Evolutionary conservation across 2,329 filamentous ascomycete genomes (phyloP).

Genomic region (Pseudogymnoascus destructans): DNA sequence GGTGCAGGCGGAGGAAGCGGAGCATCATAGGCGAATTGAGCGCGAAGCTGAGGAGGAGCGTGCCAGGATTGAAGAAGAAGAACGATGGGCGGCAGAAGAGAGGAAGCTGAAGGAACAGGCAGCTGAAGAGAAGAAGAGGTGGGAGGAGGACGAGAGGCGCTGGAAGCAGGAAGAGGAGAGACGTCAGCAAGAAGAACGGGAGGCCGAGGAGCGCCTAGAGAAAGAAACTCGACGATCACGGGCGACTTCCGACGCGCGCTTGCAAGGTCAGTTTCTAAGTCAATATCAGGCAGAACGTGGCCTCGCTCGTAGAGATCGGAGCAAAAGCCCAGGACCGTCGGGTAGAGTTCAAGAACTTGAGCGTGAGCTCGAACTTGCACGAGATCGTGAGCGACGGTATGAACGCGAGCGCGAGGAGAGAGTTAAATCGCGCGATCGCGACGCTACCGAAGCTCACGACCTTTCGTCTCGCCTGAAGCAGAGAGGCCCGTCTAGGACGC

Average conservation of each 20-base stretch:
- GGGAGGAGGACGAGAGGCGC: slow-evolving; percentile 63
- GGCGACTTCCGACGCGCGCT: slow-evolving; percentile 48
- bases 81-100: slow-evolving; percentile 53
- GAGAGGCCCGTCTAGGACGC: slow-evolving; percentile 17
- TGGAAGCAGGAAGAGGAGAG: slow-evolving; percentile 69
- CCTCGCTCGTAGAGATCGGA: slow-evolving; percentile 27
- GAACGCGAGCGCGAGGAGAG: slow-evolving; percentile 45
- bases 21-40: slow-evolving; percentile 34
- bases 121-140: slow-evolving; percentile 56
- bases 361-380: slow-evolving; percentile 52
- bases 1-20: slow-evolving; percentile 39
- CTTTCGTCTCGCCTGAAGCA: slow-evolving; percentile 20
- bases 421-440: slow-evolving; percentile 16
- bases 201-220: slow-evolving; percentile 52
- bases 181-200: slow-evolving; percentile 58
- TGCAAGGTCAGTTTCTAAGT: slow-evolving; percentile 74
- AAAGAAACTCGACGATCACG: slow-evolving; percentile 52
- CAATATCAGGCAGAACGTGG: slow-evolving; percentile 69
- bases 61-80: slow-evolving; percentile 49
- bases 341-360: slow-evolving; percentile 71
- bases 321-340: slow-evolving; percentile 32
- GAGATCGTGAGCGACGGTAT: slow-evolving; percentile 53
- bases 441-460: slow-evolving; percentile 23
- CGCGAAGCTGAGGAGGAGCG: slow-evolving; percentile 47
- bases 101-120: slow-evolving; percentile 44